These are phyloP conservation scores for Phoenix roebelenii DNA, from an alignment of 176 grass and related monocot species.

Conservation along the genomic window DNA sequence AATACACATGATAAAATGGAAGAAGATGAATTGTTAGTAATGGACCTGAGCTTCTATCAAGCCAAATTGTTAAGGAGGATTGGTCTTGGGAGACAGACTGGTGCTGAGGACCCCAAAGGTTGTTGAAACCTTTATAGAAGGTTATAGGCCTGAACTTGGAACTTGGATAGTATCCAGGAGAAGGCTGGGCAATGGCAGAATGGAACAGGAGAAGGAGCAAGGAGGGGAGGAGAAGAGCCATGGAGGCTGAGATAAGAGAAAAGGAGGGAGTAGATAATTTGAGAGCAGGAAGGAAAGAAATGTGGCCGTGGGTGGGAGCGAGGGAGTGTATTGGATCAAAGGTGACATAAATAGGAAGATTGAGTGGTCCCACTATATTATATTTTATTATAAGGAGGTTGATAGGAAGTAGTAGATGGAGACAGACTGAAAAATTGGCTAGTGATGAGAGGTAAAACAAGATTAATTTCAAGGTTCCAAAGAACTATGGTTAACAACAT, in stretches of 20 bases:
- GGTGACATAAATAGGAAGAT: constrained; percentile 2
- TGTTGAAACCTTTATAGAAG: background rate
- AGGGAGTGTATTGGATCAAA: background rate
- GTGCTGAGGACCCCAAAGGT: constrained; percentile 11
- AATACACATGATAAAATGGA: too few species aligned
- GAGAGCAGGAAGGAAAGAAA: background rate
- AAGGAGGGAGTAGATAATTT: background rate
- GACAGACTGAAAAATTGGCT: background rate
- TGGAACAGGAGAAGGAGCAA: background rate
- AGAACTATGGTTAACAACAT: too few species aligned
- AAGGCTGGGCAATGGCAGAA: background rate
- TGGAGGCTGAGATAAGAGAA: background rate
- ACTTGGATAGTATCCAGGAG: background rate
- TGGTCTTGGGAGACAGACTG: constrained; percentile 8
- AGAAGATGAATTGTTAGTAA: background rate
- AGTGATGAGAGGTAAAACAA: too few species aligned
- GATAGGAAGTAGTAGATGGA: background rate
- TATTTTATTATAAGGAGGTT: background rate
- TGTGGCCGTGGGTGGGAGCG: too few species aligned
- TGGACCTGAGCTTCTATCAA: constrained; percentile 5
- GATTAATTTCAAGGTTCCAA: too few species aligned
- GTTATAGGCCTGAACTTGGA: constrained; percentile 2
- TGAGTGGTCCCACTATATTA: background rate
- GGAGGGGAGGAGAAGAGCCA: constrained; percentile 7
- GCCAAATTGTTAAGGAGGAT: constrained; percentile 12